Evolutionary conservation across 2,329 filamentous ascomycete species (phyloP).

Genomic region (Stachybotrys echinatus): DNA sequence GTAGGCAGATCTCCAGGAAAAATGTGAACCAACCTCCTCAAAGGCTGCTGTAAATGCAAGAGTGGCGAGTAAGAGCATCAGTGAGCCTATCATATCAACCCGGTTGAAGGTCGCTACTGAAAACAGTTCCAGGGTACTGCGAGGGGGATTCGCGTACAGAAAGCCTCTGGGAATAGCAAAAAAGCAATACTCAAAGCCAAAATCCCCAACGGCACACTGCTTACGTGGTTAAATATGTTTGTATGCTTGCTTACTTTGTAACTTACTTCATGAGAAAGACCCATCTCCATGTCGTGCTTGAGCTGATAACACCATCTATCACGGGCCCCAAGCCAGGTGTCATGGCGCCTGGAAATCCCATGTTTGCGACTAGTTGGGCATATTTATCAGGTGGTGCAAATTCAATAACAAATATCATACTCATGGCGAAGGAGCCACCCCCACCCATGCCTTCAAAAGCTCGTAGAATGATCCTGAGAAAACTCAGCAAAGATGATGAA

Average conservation of each 20-base stretch:
- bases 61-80: slow-evolving; percentile 1
- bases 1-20: slow-evolving; percentile 4
- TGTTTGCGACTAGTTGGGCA: background rate
- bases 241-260: background rate
- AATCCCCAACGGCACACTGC: background rate
- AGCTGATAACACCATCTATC: background rate
- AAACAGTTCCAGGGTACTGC: background rate
- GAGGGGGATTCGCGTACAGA: background rate
- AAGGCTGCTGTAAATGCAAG: slow-evolving; percentile 4
- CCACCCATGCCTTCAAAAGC: background rate
- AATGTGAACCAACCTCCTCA: slow-evolving; percentile 2
- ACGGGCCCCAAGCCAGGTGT: background rate
- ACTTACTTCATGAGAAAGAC: background rate
- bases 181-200: background rate
- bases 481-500: background rate
- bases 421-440: background rate
- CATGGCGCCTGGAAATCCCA: background rate
- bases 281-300: background rate
- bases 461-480: background rate
- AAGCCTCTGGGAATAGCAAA: slow-evolving; percentile 3
- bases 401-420: background rate
- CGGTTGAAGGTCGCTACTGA: background rate
- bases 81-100: slow-evolving; percentile 2
- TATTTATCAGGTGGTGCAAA: background rate
- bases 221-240: background rate